Conservation (phyloP, 2,329 filamentous ascomycete species). For the Passalora sequoiae region DNA sequence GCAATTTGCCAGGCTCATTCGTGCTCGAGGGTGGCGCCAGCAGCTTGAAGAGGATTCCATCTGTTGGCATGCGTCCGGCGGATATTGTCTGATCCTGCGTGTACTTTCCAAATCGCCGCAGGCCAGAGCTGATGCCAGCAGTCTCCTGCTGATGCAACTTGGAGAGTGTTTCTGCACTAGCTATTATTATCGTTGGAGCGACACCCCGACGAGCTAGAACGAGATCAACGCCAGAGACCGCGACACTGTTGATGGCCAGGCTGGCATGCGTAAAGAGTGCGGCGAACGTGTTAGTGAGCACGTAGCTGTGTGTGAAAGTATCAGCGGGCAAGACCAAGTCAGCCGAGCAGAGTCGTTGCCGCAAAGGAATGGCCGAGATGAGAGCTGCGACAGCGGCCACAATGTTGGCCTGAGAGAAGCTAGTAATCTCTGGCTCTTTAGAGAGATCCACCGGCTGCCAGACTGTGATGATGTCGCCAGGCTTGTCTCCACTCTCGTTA, state of each 20-base stretch:
- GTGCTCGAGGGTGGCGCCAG: slow-evolving; percentile 55
- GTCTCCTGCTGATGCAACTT: slow-evolving; percentile 61
- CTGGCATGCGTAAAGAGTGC: slow-evolving; percentile 82
- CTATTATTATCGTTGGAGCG: slow-evolving; percentile 75
- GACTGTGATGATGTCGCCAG: slow-evolving; percentile 56
- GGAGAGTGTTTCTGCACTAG: slow-evolving; percentile 67
- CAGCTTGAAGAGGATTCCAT: slow-evolving; percentile 58
- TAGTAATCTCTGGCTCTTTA: slow-evolving; percentile 62
- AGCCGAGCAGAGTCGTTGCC: slow-evolving; percentile 64
- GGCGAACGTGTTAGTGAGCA: slow-evolving; percentile 71
- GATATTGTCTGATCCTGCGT: slow-evolving; percentile 66
- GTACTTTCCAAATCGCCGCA: slow-evolving; percentile 65
- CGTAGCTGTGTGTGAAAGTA: slow-evolving; percentile 71
- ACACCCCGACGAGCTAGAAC: slow-evolving; percentile 66
- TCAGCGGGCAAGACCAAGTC: slow-evolving; percentile 85
- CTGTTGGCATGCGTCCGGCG: slow-evolving; percentile 67
- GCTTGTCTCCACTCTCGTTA: slow-evolving; percentile 49
- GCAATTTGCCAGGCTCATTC: slow-evolving; percentile 64
- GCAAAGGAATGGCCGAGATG: slow-evolving; percentile 67
- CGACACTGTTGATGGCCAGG: slow-evolving; percentile 82
- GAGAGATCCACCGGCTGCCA: slow-evolving; percentile 53
- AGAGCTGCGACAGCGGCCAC: slow-evolving; percentile 78
- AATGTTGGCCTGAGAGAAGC: slow-evolving; percentile 80
- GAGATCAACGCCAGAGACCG: slow-evolving; percentile 67
- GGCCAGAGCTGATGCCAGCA: slow-evolving; percentile 49